Percentiles rank a stretch among this genome's conserved stretches.
phyloP scores from a whole-genome alignment of 805 yeast species.

The Scheffersomyces stipitis region DNA sequence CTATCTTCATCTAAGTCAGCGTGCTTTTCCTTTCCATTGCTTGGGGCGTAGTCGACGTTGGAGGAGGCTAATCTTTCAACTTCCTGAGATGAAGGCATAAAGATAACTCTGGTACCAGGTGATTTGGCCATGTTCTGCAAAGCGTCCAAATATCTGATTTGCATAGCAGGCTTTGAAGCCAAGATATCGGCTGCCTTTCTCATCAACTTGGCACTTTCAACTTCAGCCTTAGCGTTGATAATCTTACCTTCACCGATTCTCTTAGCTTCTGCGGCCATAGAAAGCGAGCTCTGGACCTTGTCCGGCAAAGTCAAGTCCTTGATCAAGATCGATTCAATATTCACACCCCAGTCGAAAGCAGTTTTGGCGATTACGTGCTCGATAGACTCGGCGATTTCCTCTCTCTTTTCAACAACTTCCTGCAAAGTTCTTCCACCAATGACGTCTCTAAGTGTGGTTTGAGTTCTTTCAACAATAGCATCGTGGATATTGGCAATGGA shows the following conservation, averaged over 20 bases:
- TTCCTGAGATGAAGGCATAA: conserved; percentile 60
- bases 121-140: conserved; percentile 69
- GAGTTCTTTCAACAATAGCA: conserved; percentile 66
- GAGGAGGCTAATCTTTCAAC: conserved; percentile 39
- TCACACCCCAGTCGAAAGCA: conserved; percentile 70
- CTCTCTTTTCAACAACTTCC: conserved; percentile 72
- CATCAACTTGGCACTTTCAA: conserved; percentile 72
- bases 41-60: conserved; percentile 9
- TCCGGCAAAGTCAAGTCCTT: conserved; percentile 60
- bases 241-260: conserved; percentile 76
- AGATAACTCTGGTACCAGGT: conserved; percentile 66
- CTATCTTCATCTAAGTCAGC: conserved; percentile 21
- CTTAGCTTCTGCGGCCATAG: conserved; percentile 75
- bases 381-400: conserved; percentile 66
- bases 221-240: conserved; percentile 73
- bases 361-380: conserved; percentile 60
- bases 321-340: conserved; percentile 64
- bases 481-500: conserved; percentile 53
- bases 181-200: conserved; percentile 76
- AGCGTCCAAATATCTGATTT: conserved; percentile 75
- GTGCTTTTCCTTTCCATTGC: conserved; percentile 9
- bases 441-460: conserved; percentile 71
- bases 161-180: conserved; percentile 76
- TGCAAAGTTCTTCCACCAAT: conserved; percentile 65
- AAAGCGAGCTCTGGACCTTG: conserved; percentile 57